Evolutionary conservation across 2,329 filamentous ascomycete species (phyloP).

Genomic region (Penicillium concentricum): DNA sequence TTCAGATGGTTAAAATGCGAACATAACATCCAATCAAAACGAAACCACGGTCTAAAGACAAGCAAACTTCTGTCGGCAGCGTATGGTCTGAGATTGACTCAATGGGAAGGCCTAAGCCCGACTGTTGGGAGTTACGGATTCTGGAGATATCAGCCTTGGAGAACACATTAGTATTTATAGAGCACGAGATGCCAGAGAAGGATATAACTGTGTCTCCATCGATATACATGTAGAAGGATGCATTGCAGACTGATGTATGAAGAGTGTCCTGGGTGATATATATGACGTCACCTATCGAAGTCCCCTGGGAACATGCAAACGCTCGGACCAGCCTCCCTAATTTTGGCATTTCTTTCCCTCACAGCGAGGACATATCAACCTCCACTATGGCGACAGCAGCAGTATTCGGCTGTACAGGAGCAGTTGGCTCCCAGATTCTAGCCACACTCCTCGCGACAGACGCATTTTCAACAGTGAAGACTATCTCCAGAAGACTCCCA

Average conservation of each 20-base stretch:
- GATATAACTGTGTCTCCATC: not conserved
- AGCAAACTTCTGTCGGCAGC: not conserved
- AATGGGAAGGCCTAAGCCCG: not conserved
- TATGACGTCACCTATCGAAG: not conserved
- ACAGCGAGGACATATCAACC: not conserved
- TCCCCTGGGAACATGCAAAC: not conserved
- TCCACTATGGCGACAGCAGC: slow-evolving; percentile 32
- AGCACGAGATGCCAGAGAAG: not conserved
- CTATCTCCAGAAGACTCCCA: slow-evolving; percentile 29
- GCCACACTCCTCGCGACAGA: slow-evolving; percentile 26
- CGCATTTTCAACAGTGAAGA: slow-evolving; percentile 26
- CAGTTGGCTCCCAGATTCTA: slow-evolving; percentile 34
- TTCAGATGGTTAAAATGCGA: not conserved
- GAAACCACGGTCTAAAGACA: not conserved
- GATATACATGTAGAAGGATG: not conserved
- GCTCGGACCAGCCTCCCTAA: not conserved
- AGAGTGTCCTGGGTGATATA: not conserved
- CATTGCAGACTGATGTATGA: too few relatives aligned
- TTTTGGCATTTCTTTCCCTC: not conserved
- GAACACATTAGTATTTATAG: not conserved
- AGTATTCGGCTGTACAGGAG: slow-evolving; percentile 34
- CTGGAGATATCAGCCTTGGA: not conserved
- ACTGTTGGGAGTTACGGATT: not conserved
- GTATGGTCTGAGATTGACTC: not conserved
- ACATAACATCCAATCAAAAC: too few relatives aligned